Conservation (phyloP, 306 rosid species). For the Malus fusca region DNA sequence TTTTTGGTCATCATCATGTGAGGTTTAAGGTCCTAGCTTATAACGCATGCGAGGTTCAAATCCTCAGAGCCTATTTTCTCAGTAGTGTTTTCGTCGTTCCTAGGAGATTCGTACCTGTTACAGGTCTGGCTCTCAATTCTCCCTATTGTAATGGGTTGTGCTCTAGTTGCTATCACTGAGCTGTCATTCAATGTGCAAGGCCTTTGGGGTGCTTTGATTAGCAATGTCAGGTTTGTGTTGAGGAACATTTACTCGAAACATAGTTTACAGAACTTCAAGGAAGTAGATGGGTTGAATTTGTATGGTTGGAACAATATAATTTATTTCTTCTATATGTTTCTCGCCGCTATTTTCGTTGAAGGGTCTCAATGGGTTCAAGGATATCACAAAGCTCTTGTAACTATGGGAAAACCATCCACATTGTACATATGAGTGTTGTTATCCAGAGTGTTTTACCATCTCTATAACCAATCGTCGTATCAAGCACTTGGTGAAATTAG, state of each 20-base stretch:
- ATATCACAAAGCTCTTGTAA: slow-evolving; percentile 15
- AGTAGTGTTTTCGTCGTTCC: slow-evolving; percentile 56
- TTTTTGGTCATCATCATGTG: no score
- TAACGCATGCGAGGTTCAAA: slow-evolving; percentile 14
- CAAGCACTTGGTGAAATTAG: slow-evolving; percentile 86
- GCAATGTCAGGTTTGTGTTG: slow-evolving; percentile 84
- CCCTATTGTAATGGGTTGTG: slow-evolving; percentile 84
- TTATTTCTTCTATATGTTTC: slow-evolving; percentile 67
- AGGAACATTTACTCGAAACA: slow-evolving; percentile 79
- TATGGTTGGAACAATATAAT: slow-evolving; percentile 71
- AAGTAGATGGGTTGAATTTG: slow-evolving; percentile 75
- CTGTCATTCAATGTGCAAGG: slow-evolving; percentile 81
- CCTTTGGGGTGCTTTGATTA: slow-evolving; percentile 76
- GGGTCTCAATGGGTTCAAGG: slow-evolving; percentile 38
- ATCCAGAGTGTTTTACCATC: slow-evolving; percentile 87
- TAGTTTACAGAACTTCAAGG: slow-evolving; percentile 70
- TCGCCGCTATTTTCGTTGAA: slow-evolving; percentile 74
- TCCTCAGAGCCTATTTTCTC: slow-evolving; percentile 88
- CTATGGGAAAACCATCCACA: no score
- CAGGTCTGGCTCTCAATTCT: slow-evolving; percentile 84
- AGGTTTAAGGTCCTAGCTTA: no score
- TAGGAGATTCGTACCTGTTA: slow-evolving; percentile 67
- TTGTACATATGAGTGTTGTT: slow-evolving; percentile 15
- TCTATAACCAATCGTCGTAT: slow-evolving; percentile 89
- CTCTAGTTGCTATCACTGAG: slow-evolving; percentile 79